phyloP scores from a whole-genome alignment of 2,329 filamentous ascomycete genomes.

The Clonostachys sp. region DNA sequence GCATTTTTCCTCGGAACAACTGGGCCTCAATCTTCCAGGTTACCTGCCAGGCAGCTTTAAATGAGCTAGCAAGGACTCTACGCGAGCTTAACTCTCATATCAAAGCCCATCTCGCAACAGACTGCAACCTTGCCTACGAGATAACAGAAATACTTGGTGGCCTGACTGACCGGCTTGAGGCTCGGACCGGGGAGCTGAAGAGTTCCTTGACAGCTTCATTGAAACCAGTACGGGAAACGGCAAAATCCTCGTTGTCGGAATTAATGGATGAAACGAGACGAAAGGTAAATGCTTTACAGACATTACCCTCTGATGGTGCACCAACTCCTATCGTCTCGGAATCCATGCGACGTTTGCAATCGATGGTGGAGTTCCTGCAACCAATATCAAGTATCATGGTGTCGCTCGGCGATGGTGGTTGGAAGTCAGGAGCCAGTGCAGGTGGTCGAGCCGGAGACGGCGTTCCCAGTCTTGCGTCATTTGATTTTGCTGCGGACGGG shows the following conservation, averaged over 20 bases:
- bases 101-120: conserved; percentile 77
- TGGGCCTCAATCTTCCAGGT: conserved; percentile 75
- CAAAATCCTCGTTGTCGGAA: conserved; percentile 78
- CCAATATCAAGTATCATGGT: conserved; percentile 88
- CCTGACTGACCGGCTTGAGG: conserved; percentile 74
- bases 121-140: conserved; percentile 94
- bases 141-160: conserved; percentile 85
- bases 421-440: conserved; percentile 54
- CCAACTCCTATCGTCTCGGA: conserved; percentile 75
- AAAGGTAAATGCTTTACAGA: conserved; percentile 59
- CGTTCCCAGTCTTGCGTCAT: conserved; percentile 68
- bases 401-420: conserved; percentile 88
- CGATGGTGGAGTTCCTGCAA: conserved; percentile 80
- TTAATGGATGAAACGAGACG: conserved; percentile 79
- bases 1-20: conserved; percentile 80
- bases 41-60: conserved; percentile 73
- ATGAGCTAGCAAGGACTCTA: conserved; percentile 80
- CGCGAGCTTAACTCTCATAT: conserved; percentile 88
- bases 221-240: conserved; percentile 87
- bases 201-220: conserved; percentile 76
- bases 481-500: conserved; percentile 87
- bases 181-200: conserved; percentile 81
- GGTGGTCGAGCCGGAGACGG: conserved; percentile 56
- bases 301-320: conserved; percentile 73
- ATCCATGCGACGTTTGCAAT: conserved; percentile 80